Base-by-base conservation (phyloP, 768 basidiomycete species). In the Panus rudis region DNA sequence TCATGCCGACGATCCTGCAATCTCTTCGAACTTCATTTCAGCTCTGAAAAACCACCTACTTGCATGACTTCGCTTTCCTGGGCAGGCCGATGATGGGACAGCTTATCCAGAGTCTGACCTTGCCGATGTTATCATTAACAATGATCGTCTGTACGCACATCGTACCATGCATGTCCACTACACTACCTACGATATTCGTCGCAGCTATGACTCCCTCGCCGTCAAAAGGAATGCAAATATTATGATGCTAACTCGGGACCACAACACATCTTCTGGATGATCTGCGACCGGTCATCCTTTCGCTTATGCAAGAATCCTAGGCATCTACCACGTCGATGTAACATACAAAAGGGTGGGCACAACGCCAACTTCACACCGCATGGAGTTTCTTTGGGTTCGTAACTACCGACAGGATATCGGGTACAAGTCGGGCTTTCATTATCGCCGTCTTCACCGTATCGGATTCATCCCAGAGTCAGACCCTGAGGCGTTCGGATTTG, bases 131-230 rank as follows among this genome's bases (percentile, higher is more conserved):
- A 10, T 24, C 3, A 47, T 59, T 30, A 45, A 34, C 4, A 38
- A 48, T 37, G 58, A 59, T 53, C 49, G 20, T 37, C 52, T 66
- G 20, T 70, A 55, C 37, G n/a, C 4, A 5, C 64, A 67, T 52
- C 56, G 58, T 31, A 50, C 53, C 4, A 19, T 68, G 3, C 58
- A 57, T 0, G 37, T 71, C 38, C 65, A 68, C 49, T 69, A 67
- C 48, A 71, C 70, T 0, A 68, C 65, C 0, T 74, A 72, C 51
- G 66, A 74, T 49, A 27, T 68, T 12, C 61, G 64, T 11, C 55
- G 65, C 0, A 54, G 50, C 3, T 67, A 72, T 44, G 72, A 76
- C 45, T 47, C 58, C 0, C 52, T 75, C 42, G 71, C 72, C 34
- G 62, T 65, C 8, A 34, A 50, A 0, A 66, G 56, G 0, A 58